Evolutionary conservation across 805 yeast species (phyloP).

Genomic region (Nakazawaea sp.): DNA sequence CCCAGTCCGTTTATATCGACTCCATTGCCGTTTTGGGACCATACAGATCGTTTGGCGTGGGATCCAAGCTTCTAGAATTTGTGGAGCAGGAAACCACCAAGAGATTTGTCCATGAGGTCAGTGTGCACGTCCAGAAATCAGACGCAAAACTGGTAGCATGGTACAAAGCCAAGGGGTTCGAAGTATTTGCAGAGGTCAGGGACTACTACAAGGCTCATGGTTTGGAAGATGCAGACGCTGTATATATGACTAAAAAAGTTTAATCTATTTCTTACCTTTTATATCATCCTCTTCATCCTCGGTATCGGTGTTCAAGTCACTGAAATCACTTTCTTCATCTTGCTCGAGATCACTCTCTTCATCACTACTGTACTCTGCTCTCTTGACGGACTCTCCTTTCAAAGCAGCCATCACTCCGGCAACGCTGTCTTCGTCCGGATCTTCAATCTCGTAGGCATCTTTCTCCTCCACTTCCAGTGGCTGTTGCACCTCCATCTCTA

Average conservation of each 20-base stretch:
- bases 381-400: constrained; percentile 52
- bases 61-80: constrained; percentile 48
- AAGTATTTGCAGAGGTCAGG: constrained; percentile 17
- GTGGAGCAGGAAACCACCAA: constrained; percentile 49
- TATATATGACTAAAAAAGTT: constrained; percentile 22
- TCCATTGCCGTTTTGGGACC: constrained; percentile 60
- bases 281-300: constrained; percentile 37
- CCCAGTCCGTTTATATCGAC: constrained; percentile 57
- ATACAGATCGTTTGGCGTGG: constrained; percentile 59
- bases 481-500: constrained; percentile 62
- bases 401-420: constrained; percentile 71
- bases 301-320: constrained; percentile 59
- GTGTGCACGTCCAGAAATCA: constrained; percentile 30
- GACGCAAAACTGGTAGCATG: constrained; percentile 26
- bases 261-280: constrained; percentile 11
- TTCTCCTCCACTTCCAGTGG: constrained; percentile 35
- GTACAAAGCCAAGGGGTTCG: constrained; percentile 32
- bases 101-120: constrained; percentile 34
- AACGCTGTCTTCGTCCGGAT: constrained; percentile 66
- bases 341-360: constrained; percentile 22
- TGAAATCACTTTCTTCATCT: constrained; percentile 24
- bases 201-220: constrained; percentile 34
- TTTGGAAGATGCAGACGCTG: constrained; percentile 30
- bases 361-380: constrained; percentile 14
- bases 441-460: constrained; percentile 49